Evolutionary conservation across 2,329 filamentous ascomycete genomes (phyloP).

Genomic region (Karstenula rhodostoma): DNA sequence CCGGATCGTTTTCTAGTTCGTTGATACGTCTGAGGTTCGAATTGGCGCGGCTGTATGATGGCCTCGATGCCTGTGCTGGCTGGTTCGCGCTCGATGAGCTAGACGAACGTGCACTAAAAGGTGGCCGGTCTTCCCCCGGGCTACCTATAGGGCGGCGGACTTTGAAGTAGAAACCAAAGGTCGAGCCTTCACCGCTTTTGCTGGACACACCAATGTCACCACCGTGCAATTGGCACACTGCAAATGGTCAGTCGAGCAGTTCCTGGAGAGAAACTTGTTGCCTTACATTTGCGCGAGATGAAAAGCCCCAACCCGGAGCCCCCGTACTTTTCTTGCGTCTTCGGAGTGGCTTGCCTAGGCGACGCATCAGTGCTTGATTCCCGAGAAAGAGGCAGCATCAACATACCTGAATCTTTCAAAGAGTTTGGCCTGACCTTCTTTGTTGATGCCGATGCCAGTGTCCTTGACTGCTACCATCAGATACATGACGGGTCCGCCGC

Average conservation of each 20-base stretch:
- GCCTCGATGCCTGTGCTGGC: slow-evolving; percentile 28
- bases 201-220: slow-evolving; percentile 49
- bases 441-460: slow-evolving; percentile 53
- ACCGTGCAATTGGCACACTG: slow-evolving; percentile 48
- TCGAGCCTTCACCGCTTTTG: slow-evolving; percentile 46
- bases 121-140: slow-evolving; percentile 34
- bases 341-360: slow-evolving; percentile 47
- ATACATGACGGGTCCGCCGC: slow-evolving; percentile 48
- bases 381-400: slow-evolving; percentile 16
- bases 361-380: slow-evolving; percentile 15
- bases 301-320: slow-evolving; percentile 50
- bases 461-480: slow-evolving; percentile 57
- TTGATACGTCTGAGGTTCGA: slow-evolving; percentile 39
- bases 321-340: slow-evolving; percentile 54
- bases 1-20: slow-evolving; percentile 28
- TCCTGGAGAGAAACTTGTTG: too few species aligned
- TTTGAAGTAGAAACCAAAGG: slow-evolving; percentile 50
- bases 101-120: slow-evolving; percentile 36
- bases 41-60: slow-evolving; percentile 37
- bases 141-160: slow-evolving; percentile 36
- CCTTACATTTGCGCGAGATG: slow-evolving; percentile 48
- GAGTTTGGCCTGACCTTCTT: slow-evolving; percentile 50
- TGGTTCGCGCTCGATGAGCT: slow-evolving; percentile 24
- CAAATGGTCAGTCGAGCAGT: slow-evolving; percentile 16
- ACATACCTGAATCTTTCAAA: slow-evolving; percentile 54